Conservation (phyloP, 2,329 filamentous ascomycete genomes). For the Ophiosphaerella korrae region DNA sequence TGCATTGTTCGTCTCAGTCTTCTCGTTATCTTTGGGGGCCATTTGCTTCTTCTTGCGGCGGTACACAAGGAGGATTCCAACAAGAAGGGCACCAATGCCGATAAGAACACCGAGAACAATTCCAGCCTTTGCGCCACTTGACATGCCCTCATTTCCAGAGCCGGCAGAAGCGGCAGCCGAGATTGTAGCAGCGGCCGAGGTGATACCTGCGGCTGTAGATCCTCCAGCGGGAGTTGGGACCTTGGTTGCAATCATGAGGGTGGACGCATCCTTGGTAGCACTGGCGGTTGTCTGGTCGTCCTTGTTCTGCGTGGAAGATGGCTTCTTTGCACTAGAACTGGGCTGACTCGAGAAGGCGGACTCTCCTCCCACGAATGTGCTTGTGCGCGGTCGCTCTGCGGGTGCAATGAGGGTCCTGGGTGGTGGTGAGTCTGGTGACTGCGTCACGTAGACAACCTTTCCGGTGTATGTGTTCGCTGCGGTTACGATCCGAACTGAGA, state of each 20-base stretch:
- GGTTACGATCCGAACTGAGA: constrained; percentile 59
- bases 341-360: constrained; percentile 18
- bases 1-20: constrained; percentile 39
- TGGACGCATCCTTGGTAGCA: constrained; percentile 24
- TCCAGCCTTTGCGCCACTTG: constrained; percentile 70
- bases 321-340: constrained; percentile 22
- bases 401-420: constrained; percentile 27
- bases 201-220: constrained; percentile 21
- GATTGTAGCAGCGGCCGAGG: constrained; percentile 31
- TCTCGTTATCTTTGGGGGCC: constrained; percentile 49
- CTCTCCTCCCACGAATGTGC: constrained; percentile 15
- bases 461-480: constrained; percentile 59
- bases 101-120: constrained; percentile 82
- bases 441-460: constrained; percentile 38
- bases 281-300: constrained; percentile 21
- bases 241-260: constrained; percentile 36
- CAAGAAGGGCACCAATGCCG: constrained; percentile 67
- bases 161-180: constrained; percentile 31
- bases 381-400: constrained; percentile 20
- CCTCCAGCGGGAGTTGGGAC: constrained; percentile 23
- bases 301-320: constrained; percentile 13
- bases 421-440: constrained; percentile 6
- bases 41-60: constrained; percentile 71
- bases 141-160: constrained; percentile 47
- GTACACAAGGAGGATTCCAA: constrained; percentile 74